phyloP scores from a whole-genome alignment of 2,329 filamentous ascomycete species.

The Fusarium duplospermum region DNA sequence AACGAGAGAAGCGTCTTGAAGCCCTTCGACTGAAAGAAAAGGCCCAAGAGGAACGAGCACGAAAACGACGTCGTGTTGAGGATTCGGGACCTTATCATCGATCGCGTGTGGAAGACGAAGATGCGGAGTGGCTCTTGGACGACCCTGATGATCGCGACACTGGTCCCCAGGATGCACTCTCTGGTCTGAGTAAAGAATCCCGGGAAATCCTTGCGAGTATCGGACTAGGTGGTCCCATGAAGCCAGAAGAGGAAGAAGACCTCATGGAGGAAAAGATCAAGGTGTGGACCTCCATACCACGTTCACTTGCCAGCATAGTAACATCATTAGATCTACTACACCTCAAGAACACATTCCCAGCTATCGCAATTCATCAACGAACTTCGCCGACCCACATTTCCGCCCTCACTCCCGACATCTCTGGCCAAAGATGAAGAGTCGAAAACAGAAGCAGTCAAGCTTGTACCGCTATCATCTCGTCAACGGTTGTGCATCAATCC shows the following conservation, averaged over 20 bases:
- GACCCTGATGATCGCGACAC: constrained; percentile 68
- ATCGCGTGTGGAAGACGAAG: constrained; percentile 59
- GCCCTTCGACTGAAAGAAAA: constrained; percentile 73
- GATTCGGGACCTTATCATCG: constrained; percentile 30
- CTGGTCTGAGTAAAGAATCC: constrained; percentile 78
- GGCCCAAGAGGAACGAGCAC: constrained; percentile 63
- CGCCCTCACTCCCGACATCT: constrained; percentile 71
- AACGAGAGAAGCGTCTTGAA: constrained; percentile 78
- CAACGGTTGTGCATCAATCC: constrained; percentile 93
- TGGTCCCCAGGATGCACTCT: constrained; percentile 54
- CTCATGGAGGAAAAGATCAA: constrained; percentile 76
- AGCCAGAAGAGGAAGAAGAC: constrained; percentile 54
- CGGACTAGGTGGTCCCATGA: constrained; percentile 56
- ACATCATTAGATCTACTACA: constrained; percentile 79
- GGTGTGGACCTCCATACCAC: constrained; percentile 51
- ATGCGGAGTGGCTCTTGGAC: constrained; percentile 79
- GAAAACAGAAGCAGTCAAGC: constrained; percentile 69
- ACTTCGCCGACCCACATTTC: constrained; percentile 80
- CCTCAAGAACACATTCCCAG: constrained; percentile 93
- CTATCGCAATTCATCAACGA: constrained; percentile 89
- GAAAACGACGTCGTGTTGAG: constrained; percentile 60
- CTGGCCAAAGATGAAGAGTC: constrained; percentile 45
- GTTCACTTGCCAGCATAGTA: constrained; percentile 42
- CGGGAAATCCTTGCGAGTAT: constrained; percentile 77
- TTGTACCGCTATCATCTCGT: constrained; percentile 85